phyloP scores from a whole-genome alignment of 176 grass and related monocot genomes.

The Triticum timopheevii region DNA sequence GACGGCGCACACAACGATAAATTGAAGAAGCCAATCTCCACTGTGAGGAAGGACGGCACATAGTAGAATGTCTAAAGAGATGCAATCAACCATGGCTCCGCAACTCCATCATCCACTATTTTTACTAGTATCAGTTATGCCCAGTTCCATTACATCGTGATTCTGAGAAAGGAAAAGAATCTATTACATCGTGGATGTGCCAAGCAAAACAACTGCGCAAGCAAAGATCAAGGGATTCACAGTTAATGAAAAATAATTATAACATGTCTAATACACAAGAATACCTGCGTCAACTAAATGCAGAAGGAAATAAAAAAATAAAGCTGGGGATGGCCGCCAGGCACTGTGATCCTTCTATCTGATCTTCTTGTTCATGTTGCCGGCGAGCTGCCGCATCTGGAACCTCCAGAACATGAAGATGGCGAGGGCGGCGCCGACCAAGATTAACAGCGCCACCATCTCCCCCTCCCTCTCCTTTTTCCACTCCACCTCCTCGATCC shows the following conservation, averaged over 20 bases:
- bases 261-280: constrained; percentile 22
- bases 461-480: constrained; percentile 62
- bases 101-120: too few relatives aligned
- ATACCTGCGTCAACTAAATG: neutral
- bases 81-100: too few relatives aligned
- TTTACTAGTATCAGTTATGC: too few relatives aligned
- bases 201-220: neutral
- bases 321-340: neutral
- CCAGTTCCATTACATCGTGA: neutral
- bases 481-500: constrained; percentile 86
- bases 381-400: constrained; percentile 72
- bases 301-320: neutral
- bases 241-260: neutral
- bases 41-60: too few relatives aligned
- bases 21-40: too few relatives aligned
- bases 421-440: constrained; percentile 59
- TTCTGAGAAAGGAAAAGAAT: neutral
- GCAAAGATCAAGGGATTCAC: neutral
- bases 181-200: neutral
- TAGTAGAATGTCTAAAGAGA: too few relatives aligned
- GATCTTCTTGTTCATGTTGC: constrained; percentile 87
- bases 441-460: constrained; percentile 56
- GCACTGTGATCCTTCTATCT: constrained; percentile 25
- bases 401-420: constrained; percentile 92
- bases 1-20: too few relatives aligned